Percentiles rank a stretch among this genome's conserved stretches.
phyloP scores from a whole-genome alignment of 2,329 filamentous ascomycete genomes.

The Ophiostoma novo-ulmi region DNA sequence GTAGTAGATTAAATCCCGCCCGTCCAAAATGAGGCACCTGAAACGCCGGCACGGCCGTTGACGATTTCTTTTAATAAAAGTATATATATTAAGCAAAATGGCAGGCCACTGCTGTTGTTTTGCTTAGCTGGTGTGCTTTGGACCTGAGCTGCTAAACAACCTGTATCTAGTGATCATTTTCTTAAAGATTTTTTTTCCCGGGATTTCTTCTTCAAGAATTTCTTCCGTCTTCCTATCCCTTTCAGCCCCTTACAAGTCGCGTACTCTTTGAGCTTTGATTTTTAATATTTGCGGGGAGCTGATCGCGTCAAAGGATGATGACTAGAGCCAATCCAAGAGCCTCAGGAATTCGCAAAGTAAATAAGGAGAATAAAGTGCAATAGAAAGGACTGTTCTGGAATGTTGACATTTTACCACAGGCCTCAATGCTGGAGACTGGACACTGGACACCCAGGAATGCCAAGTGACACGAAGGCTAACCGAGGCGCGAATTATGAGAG shows the following conservation, averaged over 20 bases:
- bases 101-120: too few relatives aligned
- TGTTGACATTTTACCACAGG: background rate
- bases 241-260: background rate
- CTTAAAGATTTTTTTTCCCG: too few relatives aligned
- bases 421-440: background rate
- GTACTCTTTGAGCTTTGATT: background rate
- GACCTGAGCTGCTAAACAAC: background rate
- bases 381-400: background rate
- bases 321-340: background rate
- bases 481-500: background rate
- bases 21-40: constrained; percentile 18
- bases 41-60: constrained; percentile 19
- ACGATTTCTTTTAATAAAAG: background rate
- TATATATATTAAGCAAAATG: too few relatives aligned
- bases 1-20: background rate
- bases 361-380: background rate
- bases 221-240: background rate
- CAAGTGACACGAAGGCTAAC: background rate
- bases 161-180: too few relatives aligned
- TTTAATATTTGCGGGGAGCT: background rate
- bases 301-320: background rate
- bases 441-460: background rate
- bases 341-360: background rate
- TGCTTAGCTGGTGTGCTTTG: background rate
- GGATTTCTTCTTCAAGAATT: background rate